Conservation (phyloP, 345 rosid genomes). For the Chamaenerion angustifolium region DNA sequence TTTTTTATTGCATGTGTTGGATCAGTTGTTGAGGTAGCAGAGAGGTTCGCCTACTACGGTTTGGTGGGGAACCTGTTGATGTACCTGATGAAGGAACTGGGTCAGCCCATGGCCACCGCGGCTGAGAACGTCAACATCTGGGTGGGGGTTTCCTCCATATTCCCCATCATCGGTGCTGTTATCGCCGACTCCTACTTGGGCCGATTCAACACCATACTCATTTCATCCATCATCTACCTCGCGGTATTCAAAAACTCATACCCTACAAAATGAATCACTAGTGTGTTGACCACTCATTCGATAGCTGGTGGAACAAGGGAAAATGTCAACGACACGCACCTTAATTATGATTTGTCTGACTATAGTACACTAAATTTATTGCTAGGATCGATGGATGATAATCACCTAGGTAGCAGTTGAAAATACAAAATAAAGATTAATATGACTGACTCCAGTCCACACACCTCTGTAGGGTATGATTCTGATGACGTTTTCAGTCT, state of each 20-base stretch:
- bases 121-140: conserved; percentile 65
- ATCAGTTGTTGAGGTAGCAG: conserved; percentile 71
- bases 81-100: conserved; percentile 54
- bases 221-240: conserved; percentile 42
- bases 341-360: no score
- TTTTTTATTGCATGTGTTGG: not conserved
- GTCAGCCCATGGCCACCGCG: conserved; percentile 36
- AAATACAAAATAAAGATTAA: no score
- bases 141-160: conserved; percentile 66
- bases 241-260: conserved; percentile 20
- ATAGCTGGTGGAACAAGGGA: no score
- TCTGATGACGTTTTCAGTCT: conserved; percentile 46
- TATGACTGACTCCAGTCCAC: no score
- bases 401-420: no score
- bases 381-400: no score
- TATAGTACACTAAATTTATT: no score
- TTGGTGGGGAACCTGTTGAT: conserved; percentile 62
- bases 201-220: conserved; percentile 72
- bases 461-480: conserved; percentile 48
- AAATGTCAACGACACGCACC: no score
- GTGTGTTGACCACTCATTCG: no score
- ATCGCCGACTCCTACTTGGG: conserved; percentile 78
- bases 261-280: no score
- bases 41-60: conserved; percentile 75
- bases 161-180: conserved; percentile 63